Base-by-base conservation (phyloP, 129 eudicot genomes). In the Helianthus annuus region DNA sequence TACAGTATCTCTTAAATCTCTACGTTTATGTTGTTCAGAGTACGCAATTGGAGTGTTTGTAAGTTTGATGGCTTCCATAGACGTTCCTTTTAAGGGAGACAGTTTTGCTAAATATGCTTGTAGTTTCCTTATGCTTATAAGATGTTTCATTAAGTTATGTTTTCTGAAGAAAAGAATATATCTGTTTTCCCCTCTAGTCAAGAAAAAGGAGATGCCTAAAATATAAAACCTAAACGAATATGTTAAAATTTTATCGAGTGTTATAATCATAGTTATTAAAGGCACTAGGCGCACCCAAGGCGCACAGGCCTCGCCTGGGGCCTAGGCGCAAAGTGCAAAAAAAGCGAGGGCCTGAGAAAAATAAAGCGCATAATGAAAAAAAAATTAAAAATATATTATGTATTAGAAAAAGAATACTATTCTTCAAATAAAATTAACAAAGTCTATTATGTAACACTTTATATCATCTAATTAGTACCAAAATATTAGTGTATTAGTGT, bases 71-170 rank as follows among this genome's bases (percentile, higher is more conserved):
- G 32, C 45, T 22, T 19, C 42, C 9, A 1, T 55, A 55, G 66
- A 12, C 5, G 2, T 57, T 27, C 36, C 15, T 27, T 57, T 57
- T 57, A 58, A 58, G 8, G 40, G 64, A 58, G 9, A 60, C 66
- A 13, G 22, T 60, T 58, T 16, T 32, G 6, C 45, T 8, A 44
- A 45, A 46, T 42, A 71, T 45, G 75, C 11, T 56, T 42, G 11
- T 32, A 27, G 32, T 27, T 27, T 27, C 32, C 32, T 27, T 42
- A 71, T 44, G 75, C 5, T 55, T 42, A 5, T 4, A 29, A 51
- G 27, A 49, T 68, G 36, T 69, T 69, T 34, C 34, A 3, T 52
- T 36, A 16, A 36, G 64, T 69, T 53, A 34, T 69, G 39, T 36
- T 38, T 10, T 36, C 38, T 34, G 64, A 53, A 10, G n/a, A 17